Base-by-base conservation (phyloP, 2,329 filamentous ascomycete species). In the Diaporthe australafricana region DNA sequence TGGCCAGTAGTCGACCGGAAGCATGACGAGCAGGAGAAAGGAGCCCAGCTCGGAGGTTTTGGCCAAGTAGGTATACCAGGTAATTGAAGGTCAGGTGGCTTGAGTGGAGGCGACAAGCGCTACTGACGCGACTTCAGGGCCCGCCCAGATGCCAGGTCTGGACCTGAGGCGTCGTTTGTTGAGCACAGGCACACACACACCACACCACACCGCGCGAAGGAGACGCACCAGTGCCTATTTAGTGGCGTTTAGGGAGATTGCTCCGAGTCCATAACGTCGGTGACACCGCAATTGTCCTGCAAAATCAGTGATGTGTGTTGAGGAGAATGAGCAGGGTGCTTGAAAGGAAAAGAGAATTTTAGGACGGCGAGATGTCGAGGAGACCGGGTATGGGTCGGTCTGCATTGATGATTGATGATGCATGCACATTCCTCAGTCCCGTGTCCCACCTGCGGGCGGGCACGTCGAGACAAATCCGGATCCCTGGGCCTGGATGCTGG, bases 11-110 rank as follows among this genome's bases (percentile, higher is more conserved):
- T 42, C 55, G 42, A 62, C 57, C 65, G 60, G 50, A 47, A 45
- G 47, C 72, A 73, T 73, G 72, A 60, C 70, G 70, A 22, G 52
- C 50, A 35, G 65, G 30, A 67, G 47, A 22, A 25, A 11, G 57
- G 38, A 38, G 32, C n/a, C 30, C 25, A 27, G 60, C 60, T 65
- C n/a, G 14, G n/a, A 50, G 30, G 60, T 22, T 30, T 14, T 9
- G 45, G 27, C 42, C 30, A 50, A 42, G 42, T 5, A 27, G 3
- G 11, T 1, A 40, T 2, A 32, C n/a, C 3, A 25, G n/a, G 35
- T 57, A 27, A 11, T 2, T 25, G n/a, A 11, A 42, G 35, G 25
- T n/a, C 45, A 27, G 38, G 38, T 48, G 60, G 60, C 60, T n/a
- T 63, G 3, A 63, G 60, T 42, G 42, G 42, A 63, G 60, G 32